Percentiles rank a stretch among this genome's conserved stretches.
phyloP scores from a whole-genome alignment of 2,329 filamentous ascomycete genomes.

The Neophaeococcomyces aloes region DNA sequence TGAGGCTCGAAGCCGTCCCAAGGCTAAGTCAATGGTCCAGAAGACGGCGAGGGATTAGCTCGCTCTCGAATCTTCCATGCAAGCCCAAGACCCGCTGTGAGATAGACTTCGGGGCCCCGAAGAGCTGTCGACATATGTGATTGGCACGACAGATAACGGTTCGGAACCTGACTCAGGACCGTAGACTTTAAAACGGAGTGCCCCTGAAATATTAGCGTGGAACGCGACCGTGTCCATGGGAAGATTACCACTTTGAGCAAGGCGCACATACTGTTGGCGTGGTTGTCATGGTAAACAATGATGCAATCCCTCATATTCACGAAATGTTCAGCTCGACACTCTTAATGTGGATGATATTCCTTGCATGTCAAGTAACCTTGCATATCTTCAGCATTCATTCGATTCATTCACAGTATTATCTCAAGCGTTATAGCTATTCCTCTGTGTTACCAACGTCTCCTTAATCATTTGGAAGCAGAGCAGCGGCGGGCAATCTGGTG shows the following conservation, averaged over 20 bases:
- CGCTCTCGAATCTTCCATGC: neutral
- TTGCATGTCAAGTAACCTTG: neutral
- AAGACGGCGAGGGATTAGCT: neutral
- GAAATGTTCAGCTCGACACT: neutral
- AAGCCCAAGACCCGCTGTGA: neutral
- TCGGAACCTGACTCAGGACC: neutral
- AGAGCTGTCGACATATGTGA: neutral
- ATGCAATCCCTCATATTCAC: neutral
- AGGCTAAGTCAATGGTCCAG: neutral
- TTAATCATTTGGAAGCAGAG: too few species aligned
- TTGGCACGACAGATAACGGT: neutral
- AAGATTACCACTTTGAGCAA: neutral
- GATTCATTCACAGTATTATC: too few species aligned
- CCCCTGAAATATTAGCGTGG: conserved; percentile 1
- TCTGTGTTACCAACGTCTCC: too few species aligned
- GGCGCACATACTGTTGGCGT: neutral
- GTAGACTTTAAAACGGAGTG: neutral
- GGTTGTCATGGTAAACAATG: conserved; percentile 11
- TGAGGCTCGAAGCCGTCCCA: neutral
- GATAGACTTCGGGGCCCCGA: neutral
- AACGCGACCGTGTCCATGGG: neutral
- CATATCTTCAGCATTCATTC: neutral
- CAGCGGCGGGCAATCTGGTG: too few species aligned
- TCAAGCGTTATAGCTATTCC: too few species aligned
- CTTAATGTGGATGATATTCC: neutral